Conservation (phyloP, 768 basidiomycete species). For the Collybia mongolica region DNA sequence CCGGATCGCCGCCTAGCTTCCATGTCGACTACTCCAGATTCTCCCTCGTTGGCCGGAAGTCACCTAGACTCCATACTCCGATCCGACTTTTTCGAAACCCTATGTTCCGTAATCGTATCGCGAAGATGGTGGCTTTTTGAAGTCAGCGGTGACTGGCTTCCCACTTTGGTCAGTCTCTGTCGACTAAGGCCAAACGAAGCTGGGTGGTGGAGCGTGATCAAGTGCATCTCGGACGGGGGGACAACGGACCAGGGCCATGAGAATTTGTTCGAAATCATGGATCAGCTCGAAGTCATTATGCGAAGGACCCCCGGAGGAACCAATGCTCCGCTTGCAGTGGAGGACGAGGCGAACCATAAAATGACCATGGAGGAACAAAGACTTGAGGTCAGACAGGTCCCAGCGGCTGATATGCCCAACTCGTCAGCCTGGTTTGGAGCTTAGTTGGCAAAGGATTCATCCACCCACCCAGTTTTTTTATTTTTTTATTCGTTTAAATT, state of each 20-base stretch:
- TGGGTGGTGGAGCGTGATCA: constrained; percentile 30
- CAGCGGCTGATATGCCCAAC: background rate
- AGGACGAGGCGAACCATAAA: background rate
- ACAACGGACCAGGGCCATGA: constrained; percentile 18
- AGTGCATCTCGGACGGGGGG: constrained; percentile 20
- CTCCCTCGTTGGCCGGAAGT: constrained; percentile 7
- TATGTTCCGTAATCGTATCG: constrained; percentile 26
- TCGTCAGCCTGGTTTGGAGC: background rate
- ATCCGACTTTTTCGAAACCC: constrained; percentile 36
- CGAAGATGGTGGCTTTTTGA: constrained; percentile 38
- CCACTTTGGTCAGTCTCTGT: constrained; percentile 33
- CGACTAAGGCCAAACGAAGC: constrained; percentile 26
- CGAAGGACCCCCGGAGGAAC: background rate
- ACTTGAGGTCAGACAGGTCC: background rate
- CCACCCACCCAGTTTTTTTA: background rate
- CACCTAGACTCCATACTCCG: constrained; percentile 29
- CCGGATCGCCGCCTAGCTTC: constrained; percentile 4
- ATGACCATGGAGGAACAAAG: constrained; percentile 15
- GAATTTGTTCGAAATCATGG: constrained; percentile 20
- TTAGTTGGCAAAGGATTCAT: background rate
- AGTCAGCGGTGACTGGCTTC: constrained; percentile 34
- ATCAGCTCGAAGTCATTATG: constrained; percentile 17
- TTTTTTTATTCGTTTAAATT: background rate
- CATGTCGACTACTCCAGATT: background rate
- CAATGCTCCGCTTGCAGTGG: background rate